phyloP scores from a whole-genome alignment of 768 basidiomycete genomes.

The Kwoniella botswanensis region DNA sequence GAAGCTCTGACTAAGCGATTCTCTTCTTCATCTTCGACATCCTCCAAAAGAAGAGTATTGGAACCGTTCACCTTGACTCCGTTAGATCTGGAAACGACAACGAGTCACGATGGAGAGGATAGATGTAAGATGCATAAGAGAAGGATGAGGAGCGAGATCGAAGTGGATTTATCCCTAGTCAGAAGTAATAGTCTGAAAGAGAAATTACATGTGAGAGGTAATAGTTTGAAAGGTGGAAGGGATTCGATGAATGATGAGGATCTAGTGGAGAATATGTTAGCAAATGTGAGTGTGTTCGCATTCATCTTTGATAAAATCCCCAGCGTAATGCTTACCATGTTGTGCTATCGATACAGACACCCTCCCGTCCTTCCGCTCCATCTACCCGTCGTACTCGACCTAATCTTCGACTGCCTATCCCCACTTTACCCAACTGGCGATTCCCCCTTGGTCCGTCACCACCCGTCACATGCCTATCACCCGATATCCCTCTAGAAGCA shows the following conservation, averaged over 20 bases:
- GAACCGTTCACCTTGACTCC: slow-evolving; percentile 32
- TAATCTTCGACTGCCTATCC: slow-evolving; percentile 22
- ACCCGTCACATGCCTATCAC: slow-evolving; percentile 39
- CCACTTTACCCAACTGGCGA: slow-evolving; percentile 35
- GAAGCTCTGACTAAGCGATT: slow-evolving; percentile 33
- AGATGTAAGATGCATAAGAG: slow-evolving; percentile 25
- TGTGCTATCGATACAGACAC: slow-evolving; percentile 12
- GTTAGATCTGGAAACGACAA: neutral
- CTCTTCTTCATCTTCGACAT: slow-evolving; percentile 3
- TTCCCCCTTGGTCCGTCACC: slow-evolving; percentile 45
- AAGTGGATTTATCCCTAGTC: slow-evolving; percentile 32
- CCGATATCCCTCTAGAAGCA: slow-evolving; percentile 38
- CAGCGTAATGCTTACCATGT: neutral
- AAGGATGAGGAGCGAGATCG: slow-evolving; percentile 36
- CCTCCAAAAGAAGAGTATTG: slow-evolving; percentile 32
- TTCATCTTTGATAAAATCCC: neutral
- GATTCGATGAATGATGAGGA: slow-evolving; percentile 11
- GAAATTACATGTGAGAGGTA: neutral
- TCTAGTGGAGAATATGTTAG: slow-evolving; percentile 15
- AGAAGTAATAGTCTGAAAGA: neutral
- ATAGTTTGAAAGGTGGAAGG: neutral
- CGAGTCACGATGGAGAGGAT: neutral
- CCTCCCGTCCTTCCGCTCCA: slow-evolving; percentile 2
- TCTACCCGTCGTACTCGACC: slow-evolving; percentile 18
- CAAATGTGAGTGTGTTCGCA: slow-evolving; percentile 2